Percentiles rank a stretch among this genome's conserved stretches.
These are phyloP conservation scores for Boletus speciosus DNA, from an alignment of 768 basidiomycete genomes.

Conservation along the genomic window DNA sequence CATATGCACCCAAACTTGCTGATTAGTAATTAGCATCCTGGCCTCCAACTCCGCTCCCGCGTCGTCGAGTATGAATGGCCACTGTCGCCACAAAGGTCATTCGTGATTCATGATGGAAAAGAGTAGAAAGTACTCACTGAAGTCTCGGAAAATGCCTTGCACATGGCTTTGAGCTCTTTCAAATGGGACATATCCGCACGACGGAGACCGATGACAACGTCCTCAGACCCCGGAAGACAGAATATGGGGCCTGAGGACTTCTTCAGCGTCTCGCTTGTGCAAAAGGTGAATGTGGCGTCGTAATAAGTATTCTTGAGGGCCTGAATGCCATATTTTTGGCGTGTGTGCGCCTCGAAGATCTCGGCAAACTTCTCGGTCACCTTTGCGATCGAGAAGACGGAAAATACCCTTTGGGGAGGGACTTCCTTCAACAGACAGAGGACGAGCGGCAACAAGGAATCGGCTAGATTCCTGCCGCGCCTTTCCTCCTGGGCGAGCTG, in stretches of 20 bases:
- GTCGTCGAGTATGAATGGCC: constrained; percentile 49
- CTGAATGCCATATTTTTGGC: constrained; percentile 17
- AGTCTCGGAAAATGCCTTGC: constrained; percentile 53
- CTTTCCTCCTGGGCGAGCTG: constrained; percentile 14
- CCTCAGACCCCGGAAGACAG: neutral
- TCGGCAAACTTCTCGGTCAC: constrained; percentile 46
- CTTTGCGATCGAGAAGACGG: constrained; percentile 56
- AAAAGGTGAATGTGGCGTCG: constrained; percentile 54
- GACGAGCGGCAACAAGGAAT: constrained; percentile 8
- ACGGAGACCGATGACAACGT: constrained; percentile 29
- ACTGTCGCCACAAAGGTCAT: constrained; percentile 32
- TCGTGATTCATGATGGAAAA: neutral
- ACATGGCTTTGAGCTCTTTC: constrained; percentile 40
- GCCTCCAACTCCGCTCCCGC: constrained; percentile 52
- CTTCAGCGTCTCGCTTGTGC: constrained; percentile 43
- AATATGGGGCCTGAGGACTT: neutral
- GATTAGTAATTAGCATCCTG: constrained; percentile 39
- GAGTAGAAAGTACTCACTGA: constrained; percentile 45
- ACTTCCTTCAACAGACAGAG: constrained; percentile 10
- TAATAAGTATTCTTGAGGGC: constrained; percentile 50
- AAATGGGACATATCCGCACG: constrained; percentile 33
- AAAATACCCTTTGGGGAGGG: constrained; percentile 38
- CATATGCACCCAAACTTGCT: constrained; percentile 59
- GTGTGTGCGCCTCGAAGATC: constrained; percentile 40
- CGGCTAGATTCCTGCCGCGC: constrained; percentile 17